Base-by-base conservation (phyloP, 1,284 basidiomycete species). In the Rhizoctonia solani region DNA sequence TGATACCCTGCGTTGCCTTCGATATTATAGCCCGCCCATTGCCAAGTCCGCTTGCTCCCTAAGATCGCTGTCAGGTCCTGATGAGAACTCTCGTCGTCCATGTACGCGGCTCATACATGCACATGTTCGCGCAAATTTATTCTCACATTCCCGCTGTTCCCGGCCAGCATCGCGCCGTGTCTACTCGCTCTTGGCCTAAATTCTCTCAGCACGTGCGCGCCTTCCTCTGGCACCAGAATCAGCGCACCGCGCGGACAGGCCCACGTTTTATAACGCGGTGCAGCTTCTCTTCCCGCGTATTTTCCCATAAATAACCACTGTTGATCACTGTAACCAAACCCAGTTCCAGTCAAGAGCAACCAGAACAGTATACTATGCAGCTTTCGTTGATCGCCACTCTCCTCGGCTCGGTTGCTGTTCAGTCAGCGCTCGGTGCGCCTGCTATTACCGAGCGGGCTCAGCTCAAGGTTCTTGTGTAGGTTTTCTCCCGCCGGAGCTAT, bases 201-300 rank as follows among this genome's bases (percentile, higher is more conserved):
- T n/a, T n/a, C n/a, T n/a, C n/a, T n/a, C 56, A n/a, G 25, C 58
- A 61, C 58, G 58, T 61, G 58, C 58, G 58, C 21, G 19, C 19
- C 19, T 50, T 50, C n/a, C 47, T 25, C 4, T 14, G 47, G 23
- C 19, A 6, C 14, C 8, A 61, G 27, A 3, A 32, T n/a, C 47
- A 9, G 16, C 11, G 13, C n/a, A 16, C 41, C 8, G 9, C 27
- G 30, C 32, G n/a, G n/a, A n/a, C n/a, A n/a, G n/a, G n/a, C n/a
- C n/a, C n/a, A n/a, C n/a, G n/a, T n/a, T n/a, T n/a, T n/a, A n/a
- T n/a, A n/a, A n/a, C n/a, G n/a, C n/a, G n/a, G n/a, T n/a, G n/a
- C n/a, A n/a, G n/a, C 32, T 30, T 19, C 29, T 50, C n/a, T 37
- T 50, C 30, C 37, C 46, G 32, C 30, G 19, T 16, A 29, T 29